Evolutionary conservation across 106 monocot genomes (phyloP).

Genomic region (Phalaenopsis equestris): DNA sequence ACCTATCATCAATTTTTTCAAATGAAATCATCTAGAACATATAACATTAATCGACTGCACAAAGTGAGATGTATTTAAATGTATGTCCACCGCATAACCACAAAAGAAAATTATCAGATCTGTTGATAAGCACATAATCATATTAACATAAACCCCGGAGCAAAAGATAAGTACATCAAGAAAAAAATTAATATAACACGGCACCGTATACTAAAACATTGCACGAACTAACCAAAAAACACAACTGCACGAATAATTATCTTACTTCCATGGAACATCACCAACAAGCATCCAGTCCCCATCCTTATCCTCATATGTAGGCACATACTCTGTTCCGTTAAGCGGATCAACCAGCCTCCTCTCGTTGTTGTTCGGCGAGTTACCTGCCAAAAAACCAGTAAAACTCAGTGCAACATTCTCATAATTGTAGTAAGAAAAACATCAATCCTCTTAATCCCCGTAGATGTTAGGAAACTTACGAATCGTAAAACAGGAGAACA

Average conservation of each 20-base stretch:
- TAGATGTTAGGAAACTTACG: conserved; percentile 19
- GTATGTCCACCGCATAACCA: background rate
- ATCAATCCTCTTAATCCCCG: background rate
- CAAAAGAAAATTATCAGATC: background rate
- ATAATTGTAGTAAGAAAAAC: background rate
- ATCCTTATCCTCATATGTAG: conserved; percentile 91
- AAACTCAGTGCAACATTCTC: background rate
- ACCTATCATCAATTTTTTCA: background rate
- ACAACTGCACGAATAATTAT: background rate
- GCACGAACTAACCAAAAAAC: background rate
- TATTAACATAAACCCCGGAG: background rate
- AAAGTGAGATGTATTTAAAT: too few relatives aligned
- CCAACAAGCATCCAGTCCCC: conserved; percentile 98
- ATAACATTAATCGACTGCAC: too few relatives aligned
- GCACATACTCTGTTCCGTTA: conserved; percentile 72
- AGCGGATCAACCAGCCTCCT: conserved; percentile 82
- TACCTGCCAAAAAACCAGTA: conserved; percentile 27
- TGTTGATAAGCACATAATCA: background rate
- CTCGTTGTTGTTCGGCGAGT: conserved; percentile 33
- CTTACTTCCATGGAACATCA: conserved; percentile 96
- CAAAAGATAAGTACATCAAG: background rate
- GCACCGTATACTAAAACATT: background rate
- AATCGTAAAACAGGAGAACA: conserved; percentile 89
- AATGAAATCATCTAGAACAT: background rate
- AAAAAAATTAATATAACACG: background rate